Evolutionary conservation across 2,329 filamentous ascomycete genomes (phyloP), one percentile per base, ranked within the genome.

Genomic region (Scopulariopsis brevicaulis): DNA sequence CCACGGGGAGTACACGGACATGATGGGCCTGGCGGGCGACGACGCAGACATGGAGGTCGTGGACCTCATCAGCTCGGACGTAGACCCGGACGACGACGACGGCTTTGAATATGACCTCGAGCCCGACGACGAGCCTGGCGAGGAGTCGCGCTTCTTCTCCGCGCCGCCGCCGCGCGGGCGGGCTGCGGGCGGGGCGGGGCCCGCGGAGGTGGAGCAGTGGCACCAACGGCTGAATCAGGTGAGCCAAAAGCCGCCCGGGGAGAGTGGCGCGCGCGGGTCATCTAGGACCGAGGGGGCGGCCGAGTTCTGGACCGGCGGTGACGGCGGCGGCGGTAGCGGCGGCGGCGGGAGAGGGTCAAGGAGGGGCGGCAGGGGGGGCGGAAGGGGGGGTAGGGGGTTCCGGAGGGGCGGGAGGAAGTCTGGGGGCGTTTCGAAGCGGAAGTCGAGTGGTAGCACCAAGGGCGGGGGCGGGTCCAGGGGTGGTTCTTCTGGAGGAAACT

Each of bases 51-150:
- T 50, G 68, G 75, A 78, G 24, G 68, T 83, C 32, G 80, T 85
- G 32, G 78, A 85, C 61, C 71, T 85, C 25, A 76, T 83, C 60
- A 78, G 76, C 62, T 76, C 74, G 2, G 75, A 69, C 37, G 68
- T 66, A n/a, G 65, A 67, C 15, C 65, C 40, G 24, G 51, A 69
- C n/a, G 64, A 64, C 37, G 62, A 64, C 4, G 28, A 32, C 28
- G 28, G 28, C 28, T 32, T 32, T 8, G 28, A 32, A 8, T 32
- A 32, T 4, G 54, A 73, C 25, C 61, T 70, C 20, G 71, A 72
- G 34, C 62, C 67, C 55, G 69, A 74, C 18, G 68, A 74, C 20
- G 69, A 72, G 2, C 71, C 70, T 3, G 66, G 66, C 2, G 71
- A 18, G 71, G 73, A 57, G 65, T 82, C 79, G 1, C 74, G 73